phyloP scores from a whole-genome alignment of 805 yeast species.

The Saturnispora sekii region DNA sequence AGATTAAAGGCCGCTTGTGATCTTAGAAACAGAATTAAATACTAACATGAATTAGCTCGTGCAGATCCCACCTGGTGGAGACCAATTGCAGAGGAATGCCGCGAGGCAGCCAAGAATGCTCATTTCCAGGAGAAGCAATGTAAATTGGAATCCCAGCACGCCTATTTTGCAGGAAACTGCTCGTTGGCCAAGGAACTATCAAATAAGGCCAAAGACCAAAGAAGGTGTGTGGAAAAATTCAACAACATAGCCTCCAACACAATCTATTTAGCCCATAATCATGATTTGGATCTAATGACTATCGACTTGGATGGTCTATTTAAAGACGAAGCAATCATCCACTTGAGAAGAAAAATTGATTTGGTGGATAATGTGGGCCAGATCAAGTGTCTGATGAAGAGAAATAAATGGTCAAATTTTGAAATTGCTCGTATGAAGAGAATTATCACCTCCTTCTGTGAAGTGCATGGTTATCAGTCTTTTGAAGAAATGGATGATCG shows the following conservation, averaged over 20 bases:
- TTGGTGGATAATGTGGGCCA: not conserved
- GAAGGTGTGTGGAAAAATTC: slow-evolving; percentile 50
- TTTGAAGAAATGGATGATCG: not conserved
- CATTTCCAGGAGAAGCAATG: slow-evolving; percentile 6
- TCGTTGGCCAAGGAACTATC: slow-evolving; percentile 65
- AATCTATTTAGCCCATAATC: slow-evolving; percentile 78
- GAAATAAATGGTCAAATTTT: not conserved
- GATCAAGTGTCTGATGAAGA: slow-evolving; percentile 5
- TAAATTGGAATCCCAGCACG: slow-evolving; percentile 53
- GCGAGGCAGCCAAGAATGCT: slow-evolving; percentile 8
- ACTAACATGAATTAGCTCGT: not conserved
- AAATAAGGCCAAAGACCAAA: slow-evolving; percentile 52
- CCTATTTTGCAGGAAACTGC: slow-evolving; percentile 68
- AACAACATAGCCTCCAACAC: slow-evolving; percentile 82
- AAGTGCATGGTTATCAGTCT: not conserved
- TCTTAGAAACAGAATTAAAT: not conserved
- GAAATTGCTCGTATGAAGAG: slow-evolving; percentile 6
- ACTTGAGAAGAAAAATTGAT: not conserved
- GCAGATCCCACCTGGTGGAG: slow-evolving; percentile 3
- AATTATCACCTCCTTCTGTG: slow-evolving; percentile 1
- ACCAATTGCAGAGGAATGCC: slow-evolving; percentile 6
- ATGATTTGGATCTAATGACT: slow-evolving; percentile 76
- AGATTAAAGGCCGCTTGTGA: no score
- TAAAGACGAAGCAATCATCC: slow-evolving; percentile 65
- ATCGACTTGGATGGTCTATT: slow-evolving; percentile 89